Conservation (phyloP, 306 rosid species). For the Dicorynia guianensis region DNA sequence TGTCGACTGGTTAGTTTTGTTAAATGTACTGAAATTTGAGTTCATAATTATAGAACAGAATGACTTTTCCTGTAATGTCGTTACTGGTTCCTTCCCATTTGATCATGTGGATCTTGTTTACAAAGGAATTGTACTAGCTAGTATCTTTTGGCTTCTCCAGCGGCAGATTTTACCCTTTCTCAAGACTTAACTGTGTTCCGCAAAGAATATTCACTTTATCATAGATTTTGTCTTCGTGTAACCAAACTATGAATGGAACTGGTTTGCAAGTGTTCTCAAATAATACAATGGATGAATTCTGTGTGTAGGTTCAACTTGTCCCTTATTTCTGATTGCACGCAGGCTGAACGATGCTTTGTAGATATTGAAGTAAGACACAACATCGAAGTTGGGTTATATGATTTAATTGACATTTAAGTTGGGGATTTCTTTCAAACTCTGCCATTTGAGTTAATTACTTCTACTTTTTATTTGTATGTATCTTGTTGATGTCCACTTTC, state of each 20-base stretch:
- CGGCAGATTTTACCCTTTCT: constrained; percentile 3
- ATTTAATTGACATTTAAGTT: background rate
- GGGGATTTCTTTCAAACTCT: background rate
- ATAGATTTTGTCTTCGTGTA: background rate
- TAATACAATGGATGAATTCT: too few relatives aligned
- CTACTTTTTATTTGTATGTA: background rate
- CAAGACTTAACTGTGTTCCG: background rate
- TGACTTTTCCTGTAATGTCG: constrained; percentile 22
- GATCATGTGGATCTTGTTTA: background rate
- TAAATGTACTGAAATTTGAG: constrained; percentile 28
- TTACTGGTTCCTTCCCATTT: background rate
- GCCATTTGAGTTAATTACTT: background rate
- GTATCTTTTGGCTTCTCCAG: constrained; percentile 11
- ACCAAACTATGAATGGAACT: background rate
- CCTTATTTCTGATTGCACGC: constrained; percentile 27
- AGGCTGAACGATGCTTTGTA: background rate
- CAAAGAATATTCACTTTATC: background rate
- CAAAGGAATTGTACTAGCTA: constrained; percentile 12
- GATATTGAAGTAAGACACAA: background rate
- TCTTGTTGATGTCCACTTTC: background rate
- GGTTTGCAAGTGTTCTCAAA: background rate
- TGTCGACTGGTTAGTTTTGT: constrained; percentile 11
- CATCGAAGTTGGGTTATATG: background rate
- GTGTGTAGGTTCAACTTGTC: constrained; percentile 5
- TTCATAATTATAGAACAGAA: constrained; percentile 2